phyloP scores from a whole-genome alignment of 2,329 filamentous ascomycete species.

The Colletotrichum musae region DNA sequence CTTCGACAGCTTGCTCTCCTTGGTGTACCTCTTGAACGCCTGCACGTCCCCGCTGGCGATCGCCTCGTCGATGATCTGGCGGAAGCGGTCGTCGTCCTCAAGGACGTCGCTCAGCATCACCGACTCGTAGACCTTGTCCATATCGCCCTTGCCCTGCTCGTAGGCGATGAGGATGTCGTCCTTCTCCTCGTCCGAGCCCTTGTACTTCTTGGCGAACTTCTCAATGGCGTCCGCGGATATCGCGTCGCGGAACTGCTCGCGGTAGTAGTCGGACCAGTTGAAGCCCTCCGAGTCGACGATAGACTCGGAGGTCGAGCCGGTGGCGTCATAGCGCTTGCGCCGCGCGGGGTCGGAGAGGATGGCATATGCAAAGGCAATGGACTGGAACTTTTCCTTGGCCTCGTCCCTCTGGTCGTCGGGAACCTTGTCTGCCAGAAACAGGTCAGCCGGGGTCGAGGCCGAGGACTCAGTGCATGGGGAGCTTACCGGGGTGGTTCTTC shows the following conservation, averaged over 20 bases:
- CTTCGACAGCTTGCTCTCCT: slow-evolving; percentile 78
- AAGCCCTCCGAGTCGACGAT: slow-evolving; percentile 85
- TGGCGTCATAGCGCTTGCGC: slow-evolving; percentile 89
- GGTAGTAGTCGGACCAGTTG: slow-evolving; percentile 92
- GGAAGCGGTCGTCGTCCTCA: slow-evolving; percentile 89
- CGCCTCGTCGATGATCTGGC: slow-evolving; percentile 83
- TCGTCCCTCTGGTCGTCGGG: slow-evolving; percentile 74
- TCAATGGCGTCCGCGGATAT: slow-evolving; percentile 82
- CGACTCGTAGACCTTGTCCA: slow-evolving; percentile 82
- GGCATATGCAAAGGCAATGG: slow-evolving; percentile 93
- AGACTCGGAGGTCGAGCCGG: slow-evolving; percentile 89
- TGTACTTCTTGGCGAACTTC: slow-evolving; percentile 83
- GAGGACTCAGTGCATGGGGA: background rate
- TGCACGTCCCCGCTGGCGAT: slow-evolving; percentile 79
- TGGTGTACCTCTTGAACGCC: slow-evolving; percentile 77
- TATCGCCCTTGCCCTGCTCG: slow-evolving; percentile 78
- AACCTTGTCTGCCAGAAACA: slow-evolving; percentile 77
- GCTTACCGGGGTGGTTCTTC: slow-evolving; percentile 85
- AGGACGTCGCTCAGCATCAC: slow-evolving; percentile 91
- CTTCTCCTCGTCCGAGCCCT: slow-evolving; percentile 87
- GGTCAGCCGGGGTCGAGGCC: background rate
- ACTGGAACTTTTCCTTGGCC: slow-evolving; percentile 88
- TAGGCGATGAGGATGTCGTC: slow-evolving; percentile 84
- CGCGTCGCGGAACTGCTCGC: slow-evolving; percentile 83
- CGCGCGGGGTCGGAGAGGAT: slow-evolving; percentile 87